Base-by-base conservation (phyloP, 2,329 filamentous ascomycete species). In the Curvularia spicifera region DNA sequence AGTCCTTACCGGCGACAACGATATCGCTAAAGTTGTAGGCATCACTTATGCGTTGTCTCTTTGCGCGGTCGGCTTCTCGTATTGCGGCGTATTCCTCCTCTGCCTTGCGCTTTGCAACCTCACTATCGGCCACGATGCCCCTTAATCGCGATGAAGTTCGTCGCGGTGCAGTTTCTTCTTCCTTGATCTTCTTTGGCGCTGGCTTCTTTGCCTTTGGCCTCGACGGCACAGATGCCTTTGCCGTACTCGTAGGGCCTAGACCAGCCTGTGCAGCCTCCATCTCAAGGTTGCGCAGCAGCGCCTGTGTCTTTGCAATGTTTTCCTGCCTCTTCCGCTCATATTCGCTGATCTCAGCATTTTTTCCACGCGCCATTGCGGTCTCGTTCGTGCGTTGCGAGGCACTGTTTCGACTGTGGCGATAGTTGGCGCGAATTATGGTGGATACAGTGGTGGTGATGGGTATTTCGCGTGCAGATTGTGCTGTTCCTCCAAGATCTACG, bases 231-330 rank as follows among this genome's bases (percentile, higher is more conserved):
- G 82, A 77, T 51, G 78, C 77, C 10, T 78, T 61, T 33, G 80
- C 76, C 54, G 85, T 85, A 0, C 85, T 73, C 20, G 80, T 76
- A 1, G 84, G 81, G 47, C 88, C 90, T 10, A 90, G 81, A n/a
- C 89, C 89, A 0, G 91, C 87, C 0, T 89, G 85, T 2, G 87
- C 86, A 1, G 85, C 83, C 69, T 88, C 85, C 65, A 85, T 80
- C 35, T 90, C 89, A 1, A 96, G 85, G 59, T 93, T 89, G 59
- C 90, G 90, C 0, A 97, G 78, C 0, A 97, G 83, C 73, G 89
- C 91, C 76, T 94, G 89, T 68, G 96, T 95, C 53, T 91, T 88
- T 0, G 89, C 91, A 40, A 96, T 96, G 66, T 97, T 97, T 60
- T 93, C 91, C 15, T 91, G 85, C 0, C 93, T 85, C 66, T 91